Evolutionary conservation across 2,329 filamentous ascomycete species (phyloP).

Genomic region (Phialocephala subalpina): DNA sequence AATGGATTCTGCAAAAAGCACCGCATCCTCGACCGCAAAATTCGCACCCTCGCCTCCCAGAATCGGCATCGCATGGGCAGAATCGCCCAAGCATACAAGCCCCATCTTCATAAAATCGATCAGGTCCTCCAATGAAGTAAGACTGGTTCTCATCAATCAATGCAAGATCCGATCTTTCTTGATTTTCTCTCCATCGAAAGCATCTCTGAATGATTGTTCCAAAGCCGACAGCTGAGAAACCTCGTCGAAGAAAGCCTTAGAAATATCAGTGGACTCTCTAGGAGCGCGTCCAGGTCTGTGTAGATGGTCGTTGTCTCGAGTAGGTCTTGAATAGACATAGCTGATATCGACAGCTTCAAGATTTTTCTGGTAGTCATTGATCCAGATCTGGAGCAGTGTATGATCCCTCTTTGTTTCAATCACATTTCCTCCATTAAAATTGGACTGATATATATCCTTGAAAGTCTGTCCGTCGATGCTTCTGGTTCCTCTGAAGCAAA

Average conservation of each 20-base stretch:
- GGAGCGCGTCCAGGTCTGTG: slow-evolving; percentile 15
- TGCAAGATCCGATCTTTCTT: slow-evolving; percentile 24
- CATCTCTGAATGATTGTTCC: slow-evolving; percentile 25
- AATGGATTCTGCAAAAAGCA: slow-evolving; percentile 27
- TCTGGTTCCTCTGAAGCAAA: slow-evolving; percentile 25
- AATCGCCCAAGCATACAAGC: slow-evolving; percentile 31
- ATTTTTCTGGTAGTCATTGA: slow-evolving; percentile 18
- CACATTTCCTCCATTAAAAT: slow-evolving; percentile 11
- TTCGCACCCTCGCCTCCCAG: slow-evolving; percentile 35
- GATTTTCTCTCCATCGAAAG: slow-evolving; percentile 25
- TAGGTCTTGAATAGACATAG: slow-evolving; percentile 26
- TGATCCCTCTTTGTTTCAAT: slow-evolving; percentile 19
- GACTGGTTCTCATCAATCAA: slow-evolving; percentile 29
- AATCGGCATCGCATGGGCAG: slow-evolving; percentile 34
- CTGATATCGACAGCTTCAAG: slow-evolving; percentile 15
- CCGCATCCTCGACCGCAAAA: slow-evolving; percentile 32
- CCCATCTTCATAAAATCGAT: slow-evolving; percentile 18
- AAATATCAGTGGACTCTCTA: slow-evolving; percentile 13
- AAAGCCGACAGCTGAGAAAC: slow-evolving; percentile 14
- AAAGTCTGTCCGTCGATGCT: slow-evolving; percentile 14
- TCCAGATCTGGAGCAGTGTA: slow-evolving; percentile 23
- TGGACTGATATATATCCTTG: slow-evolving; percentile 8
- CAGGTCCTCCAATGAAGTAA: slow-evolving; percentile 21
- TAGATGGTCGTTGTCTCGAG: slow-evolving; percentile 21
- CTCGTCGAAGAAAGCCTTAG: slow-evolving; percentile 22